phyloP scores from a whole-genome alignment of 192 early-diverging fungal species.

The Mortierella claussenii region DNA sequence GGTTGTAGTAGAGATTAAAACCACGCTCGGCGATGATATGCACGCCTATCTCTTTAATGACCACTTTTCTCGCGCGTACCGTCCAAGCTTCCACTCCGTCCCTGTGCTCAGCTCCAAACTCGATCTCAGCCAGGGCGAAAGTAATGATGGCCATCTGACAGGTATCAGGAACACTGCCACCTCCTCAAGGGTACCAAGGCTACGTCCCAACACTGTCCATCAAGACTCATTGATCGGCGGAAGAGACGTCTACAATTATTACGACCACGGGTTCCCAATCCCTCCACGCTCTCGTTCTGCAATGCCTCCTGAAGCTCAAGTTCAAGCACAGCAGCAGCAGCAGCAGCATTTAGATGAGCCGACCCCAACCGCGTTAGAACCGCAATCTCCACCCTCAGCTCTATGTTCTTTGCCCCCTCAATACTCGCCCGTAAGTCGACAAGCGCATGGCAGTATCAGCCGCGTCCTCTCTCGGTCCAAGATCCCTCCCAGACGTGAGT shows the following conservation, averaged over 20 bases:
- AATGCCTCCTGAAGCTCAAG: not conserved
- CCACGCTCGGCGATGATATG: too few species aligned
- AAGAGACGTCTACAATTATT: not conserved
- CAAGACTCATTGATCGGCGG: not conserved
- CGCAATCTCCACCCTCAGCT: not conserved
- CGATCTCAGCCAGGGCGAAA: not conserved
- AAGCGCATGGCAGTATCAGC: not conserved
- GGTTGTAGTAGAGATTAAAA: slow-evolving; percentile 1
- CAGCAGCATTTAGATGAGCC: not conserved
- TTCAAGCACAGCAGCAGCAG: not conserved
- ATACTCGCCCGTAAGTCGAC: not conserved
- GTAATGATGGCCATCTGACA: too few species aligned
- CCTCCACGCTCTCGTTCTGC: not conserved
- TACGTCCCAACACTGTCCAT: not conserved
- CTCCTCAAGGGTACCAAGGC: not conserved
- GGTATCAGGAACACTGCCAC: not conserved
- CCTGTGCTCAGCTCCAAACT: not conserved
- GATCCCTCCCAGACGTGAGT: slow-evolving; percentile 1
- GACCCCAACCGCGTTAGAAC: not conserved
- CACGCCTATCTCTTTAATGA: slow-evolving; percentile 18
- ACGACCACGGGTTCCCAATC: not conserved
- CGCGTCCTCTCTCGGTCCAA: not conserved
- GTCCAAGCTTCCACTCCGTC: slow-evolving; percentile 5
- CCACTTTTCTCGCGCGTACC: slow-evolving; percentile 17
- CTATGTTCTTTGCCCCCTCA: too few species aligned